Base-by-base conservation (phyloP, 2,329 filamentous ascomycete species). In the Aspergillus neotritici region DNA sequence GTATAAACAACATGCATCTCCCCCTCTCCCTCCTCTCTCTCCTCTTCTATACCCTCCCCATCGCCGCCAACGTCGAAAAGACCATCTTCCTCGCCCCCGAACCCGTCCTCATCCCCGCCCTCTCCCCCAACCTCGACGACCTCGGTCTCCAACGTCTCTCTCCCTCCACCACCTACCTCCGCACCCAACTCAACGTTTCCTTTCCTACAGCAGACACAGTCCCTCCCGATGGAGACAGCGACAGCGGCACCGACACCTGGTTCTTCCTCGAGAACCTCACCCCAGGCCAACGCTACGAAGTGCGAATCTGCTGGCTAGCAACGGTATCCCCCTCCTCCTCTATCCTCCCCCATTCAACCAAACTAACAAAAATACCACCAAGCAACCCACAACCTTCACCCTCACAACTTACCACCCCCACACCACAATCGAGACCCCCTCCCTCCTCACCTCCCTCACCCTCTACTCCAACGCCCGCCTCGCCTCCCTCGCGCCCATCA, bases 301-400 rank as follows among this genome's bases (percentile, higher is more conserved):
- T 94, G 37, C 82, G 93, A 42, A 76, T 96, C 47, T 97, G 91
- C 70, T 98, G 91, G 90, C 77, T 88, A 47, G 93, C 93, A 32
- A 93, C 84, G 48, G 91, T 95, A 76, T 68, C 86, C n/a, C 35
- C 5, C 38, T 34, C 11, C 37, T 46, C 15, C 25, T 44, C n/a
- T 33, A 25, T 36, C 3, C 7, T 40, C 4, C 12, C 6, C 17
- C 10, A 25, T 16, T 5, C 29, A 35, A 39, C 7, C 15, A 12
- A 33, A 11, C n/a, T 29, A 37, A 31, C 54, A 29, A 40, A 14
- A 31, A 11, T 14, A 10, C 5, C 6, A 3, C n/a, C n/a, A 49
- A 96, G 90, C 85, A 95, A 83, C 91, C 91, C 34, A 94, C 90
- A 1, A 70, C 77, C 16, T 94, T 96, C 69, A 74, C 71, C 49